Conservation (phyloP, 2,329 filamentous ascomycete species). For the Sporothrix protearum region DNA sequence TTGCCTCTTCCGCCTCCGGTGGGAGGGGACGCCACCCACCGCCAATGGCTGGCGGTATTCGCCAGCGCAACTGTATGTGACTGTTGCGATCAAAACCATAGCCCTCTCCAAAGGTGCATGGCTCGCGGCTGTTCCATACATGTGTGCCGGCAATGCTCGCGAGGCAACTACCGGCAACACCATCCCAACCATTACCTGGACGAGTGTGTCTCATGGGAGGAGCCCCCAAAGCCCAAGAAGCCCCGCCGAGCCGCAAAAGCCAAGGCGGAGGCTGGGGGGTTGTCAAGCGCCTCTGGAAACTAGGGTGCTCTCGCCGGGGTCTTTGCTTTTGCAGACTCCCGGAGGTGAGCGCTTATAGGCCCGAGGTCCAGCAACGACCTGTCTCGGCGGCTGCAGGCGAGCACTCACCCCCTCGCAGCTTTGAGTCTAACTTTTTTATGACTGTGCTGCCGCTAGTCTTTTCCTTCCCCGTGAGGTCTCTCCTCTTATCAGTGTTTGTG, state of each 20-base stretch:
- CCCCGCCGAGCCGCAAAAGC: background rate
- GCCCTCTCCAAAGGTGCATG: background rate
- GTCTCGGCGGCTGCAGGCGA: background rate
- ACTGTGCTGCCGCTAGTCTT: background rate
- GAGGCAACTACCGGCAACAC: background rate
- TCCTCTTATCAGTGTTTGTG: background rate
- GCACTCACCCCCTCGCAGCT: background rate
- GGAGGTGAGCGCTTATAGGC: background rate
- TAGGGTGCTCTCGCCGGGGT: background rate
- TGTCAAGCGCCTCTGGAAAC: background rate
- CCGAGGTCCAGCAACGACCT: background rate
- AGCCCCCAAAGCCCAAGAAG: background rate
- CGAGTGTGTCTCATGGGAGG: background rate
- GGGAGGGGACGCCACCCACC: background rate
- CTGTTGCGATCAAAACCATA: background rate
- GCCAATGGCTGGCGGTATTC: background rate
- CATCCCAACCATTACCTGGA: background rate
- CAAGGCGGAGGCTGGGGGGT: background rate
- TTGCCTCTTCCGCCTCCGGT: background rate
- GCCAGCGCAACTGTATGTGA: background rate
- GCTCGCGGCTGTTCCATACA: background rate
- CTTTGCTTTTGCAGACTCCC: background rate
- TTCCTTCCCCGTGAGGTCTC: background rate
- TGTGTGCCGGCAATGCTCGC: background rate
- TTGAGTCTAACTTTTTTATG: background rate